These are phyloP conservation scores for Venturiaceae sp. DNA, from an alignment of 2,329 filamentous ascomycete species.

Conservation along the genomic window DNA sequence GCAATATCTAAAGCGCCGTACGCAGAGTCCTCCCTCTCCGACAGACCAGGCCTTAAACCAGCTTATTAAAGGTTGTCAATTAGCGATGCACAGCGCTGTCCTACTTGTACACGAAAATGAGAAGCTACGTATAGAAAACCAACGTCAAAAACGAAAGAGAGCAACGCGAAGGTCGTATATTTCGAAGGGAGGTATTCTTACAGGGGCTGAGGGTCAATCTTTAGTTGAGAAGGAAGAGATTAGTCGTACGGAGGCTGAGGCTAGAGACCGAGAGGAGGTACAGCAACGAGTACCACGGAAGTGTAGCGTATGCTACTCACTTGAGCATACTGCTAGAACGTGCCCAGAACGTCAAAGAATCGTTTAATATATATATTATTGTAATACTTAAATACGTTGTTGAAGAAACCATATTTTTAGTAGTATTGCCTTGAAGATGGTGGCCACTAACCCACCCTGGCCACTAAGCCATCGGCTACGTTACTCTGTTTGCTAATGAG, in stretches of 20 bases:
- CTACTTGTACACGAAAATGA: too few relatives aligned
- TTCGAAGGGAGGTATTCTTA: too few relatives aligned
- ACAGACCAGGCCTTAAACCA: neutral
- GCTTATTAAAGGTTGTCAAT: neutral
- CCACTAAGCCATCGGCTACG: too few relatives aligned
- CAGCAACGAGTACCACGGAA: neutral
- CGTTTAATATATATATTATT: neutral
- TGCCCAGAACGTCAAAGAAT: neutral
- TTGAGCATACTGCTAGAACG: neutral
- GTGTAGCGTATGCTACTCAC: neutral
- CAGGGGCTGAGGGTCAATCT: neutral
- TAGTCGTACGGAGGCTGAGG: neutral
- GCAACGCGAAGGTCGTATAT: too few relatives aligned
- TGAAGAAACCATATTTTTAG: neutral
- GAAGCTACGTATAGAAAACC: too few relatives aligned
- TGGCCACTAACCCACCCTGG: too few relatives aligned
- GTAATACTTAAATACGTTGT: neutral
- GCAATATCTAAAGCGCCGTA: too few relatives aligned
- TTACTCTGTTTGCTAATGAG: too few relatives aligned
- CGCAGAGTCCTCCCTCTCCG: too few relatives aligned
- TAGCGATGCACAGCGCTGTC: neutral
- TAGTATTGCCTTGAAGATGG: too few relatives aligned
- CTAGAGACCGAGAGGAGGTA: neutral
- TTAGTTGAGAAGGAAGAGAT: neutral
- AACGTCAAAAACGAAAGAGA: too few relatives aligned